phyloP scores from a whole-genome alignment of 805 yeast genomes.

The Ogataea neopini region DNA sequence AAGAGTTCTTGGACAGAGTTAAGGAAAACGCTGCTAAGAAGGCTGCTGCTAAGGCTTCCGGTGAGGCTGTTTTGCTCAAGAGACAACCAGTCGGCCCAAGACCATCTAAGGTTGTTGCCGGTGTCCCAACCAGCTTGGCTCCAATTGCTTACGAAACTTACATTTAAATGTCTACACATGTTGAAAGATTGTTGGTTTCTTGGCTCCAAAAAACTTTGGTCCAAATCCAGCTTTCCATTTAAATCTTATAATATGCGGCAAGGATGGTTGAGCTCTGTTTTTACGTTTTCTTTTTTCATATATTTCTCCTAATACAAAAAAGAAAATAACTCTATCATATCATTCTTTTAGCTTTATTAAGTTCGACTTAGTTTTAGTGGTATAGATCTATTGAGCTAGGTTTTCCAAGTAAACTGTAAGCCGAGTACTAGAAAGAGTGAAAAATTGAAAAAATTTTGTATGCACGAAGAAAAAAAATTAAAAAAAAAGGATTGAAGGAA shows the following conservation, averaged over 20 bases:
- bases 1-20: slow-evolving; percentile 98
- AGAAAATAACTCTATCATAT: slow-evolving; percentile 10
- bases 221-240: slow-evolving; percentile 6
- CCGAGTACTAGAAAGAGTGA: neutral
- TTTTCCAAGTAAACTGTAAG: no score
- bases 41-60: slow-evolving; percentile 92
- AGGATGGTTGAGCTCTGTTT: slow-evolving; percentile 13
- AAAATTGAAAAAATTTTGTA: slow-evolving; percentile 7
- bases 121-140: slow-evolving; percentile 95
- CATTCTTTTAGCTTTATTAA: no score
- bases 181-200: slow-evolving; percentile 3
- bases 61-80: slow-evolving; percentile 88
- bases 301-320: slow-evolving; percentile 9
- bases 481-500: neutral
- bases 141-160: slow-evolving; percentile 99
- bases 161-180: slow-evolving; percentile 60
- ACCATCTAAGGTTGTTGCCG: slow-evolving; percentile 80
- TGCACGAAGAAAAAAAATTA: neutral
- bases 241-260: slow-evolving; percentile 12
- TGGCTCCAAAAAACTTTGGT: neutral
- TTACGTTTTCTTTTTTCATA: slow-evolving; percentile 12
- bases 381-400: no score
- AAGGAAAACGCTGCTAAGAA: slow-evolving; percentile 93
- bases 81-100: slow-evolving; percentile 99
- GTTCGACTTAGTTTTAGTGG: no score